Conservation (phyloP, 2,329 filamentous ascomycete species). For the Zymoseptoria brevis region DNA sequence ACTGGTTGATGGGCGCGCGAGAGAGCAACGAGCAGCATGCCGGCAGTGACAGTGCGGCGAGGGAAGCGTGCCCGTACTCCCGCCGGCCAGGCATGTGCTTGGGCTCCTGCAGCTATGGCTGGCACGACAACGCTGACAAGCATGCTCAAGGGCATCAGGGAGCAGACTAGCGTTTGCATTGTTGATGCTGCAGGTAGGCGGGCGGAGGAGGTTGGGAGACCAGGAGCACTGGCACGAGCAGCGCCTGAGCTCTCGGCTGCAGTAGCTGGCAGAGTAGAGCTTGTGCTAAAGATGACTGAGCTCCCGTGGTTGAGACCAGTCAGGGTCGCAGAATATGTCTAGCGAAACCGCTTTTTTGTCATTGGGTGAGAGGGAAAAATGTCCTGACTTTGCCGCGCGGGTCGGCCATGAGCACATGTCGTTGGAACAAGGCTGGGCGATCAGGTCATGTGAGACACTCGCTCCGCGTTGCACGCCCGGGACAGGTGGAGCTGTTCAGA, state of each 20-base stretch:
- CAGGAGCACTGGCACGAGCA: constrained; percentile 8
- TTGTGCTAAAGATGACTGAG: constrained; percentile 2
- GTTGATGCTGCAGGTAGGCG: constrained; percentile 10
- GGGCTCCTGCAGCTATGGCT: neutral
- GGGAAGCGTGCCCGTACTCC: neutral
- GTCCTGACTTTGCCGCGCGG: neutral
- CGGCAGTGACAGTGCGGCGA: neutral
- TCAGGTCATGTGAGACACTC: constrained; percentile 14
- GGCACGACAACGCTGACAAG: neutral
- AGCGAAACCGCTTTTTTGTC: constrained; percentile 14
- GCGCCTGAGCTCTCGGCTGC: neutral
- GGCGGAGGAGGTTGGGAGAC: constrained; percentile 15
- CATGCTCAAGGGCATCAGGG: neutral
- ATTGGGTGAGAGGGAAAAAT: constrained; percentile 16
- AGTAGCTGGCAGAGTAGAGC: neutral
- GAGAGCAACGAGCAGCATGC: neutral
- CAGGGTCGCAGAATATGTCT: constrained; percentile 12
- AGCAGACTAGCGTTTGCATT: constrained; percentile 6
- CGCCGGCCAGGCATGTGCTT: neutral
- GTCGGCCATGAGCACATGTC: neutral
- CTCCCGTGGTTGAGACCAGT: neutral
- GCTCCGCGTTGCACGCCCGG: constrained; percentile 4
- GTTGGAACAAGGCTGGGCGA: neutral
- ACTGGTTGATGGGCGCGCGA: neutral
- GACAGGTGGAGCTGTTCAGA: constrained; percentile 7